These are phyloP conservation scores for Pyronema omphalodes DNA, from an alignment of 495 filamentous ascomycete species.

Conservation along the genomic window DNA sequence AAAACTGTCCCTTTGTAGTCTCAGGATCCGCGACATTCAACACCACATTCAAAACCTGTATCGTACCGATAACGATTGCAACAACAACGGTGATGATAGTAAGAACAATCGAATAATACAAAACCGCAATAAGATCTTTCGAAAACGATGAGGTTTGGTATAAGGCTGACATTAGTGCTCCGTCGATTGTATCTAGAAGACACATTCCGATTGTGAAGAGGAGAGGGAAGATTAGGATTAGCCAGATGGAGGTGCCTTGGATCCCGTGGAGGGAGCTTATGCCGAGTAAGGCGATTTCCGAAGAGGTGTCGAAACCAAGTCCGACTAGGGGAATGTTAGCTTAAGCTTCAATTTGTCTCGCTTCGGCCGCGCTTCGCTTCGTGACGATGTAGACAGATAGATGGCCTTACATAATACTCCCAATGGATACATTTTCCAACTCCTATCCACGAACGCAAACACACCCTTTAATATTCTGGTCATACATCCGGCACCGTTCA, in stretches of 20 bases:
- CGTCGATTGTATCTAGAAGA: constrained; percentile 73
- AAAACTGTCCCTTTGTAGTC: constrained; percentile 44
- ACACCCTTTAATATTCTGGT: constrained; percentile 51
- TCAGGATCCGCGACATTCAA: constrained; percentile 49
- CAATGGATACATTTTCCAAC: constrained; percentile 96
- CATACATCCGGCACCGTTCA: constrained; percentile 62
- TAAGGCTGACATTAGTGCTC: constrained; percentile 84
- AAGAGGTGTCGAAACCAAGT: constrained; percentile 88
- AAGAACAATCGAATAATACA: constrained; percentile 88
- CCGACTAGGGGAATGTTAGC: constrained; percentile 34
- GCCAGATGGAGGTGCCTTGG: constrained; percentile 75
- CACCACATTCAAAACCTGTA: constrained; percentile 65
- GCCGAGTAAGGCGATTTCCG: constrained; percentile 79
- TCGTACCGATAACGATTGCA: constrained; percentile 63
- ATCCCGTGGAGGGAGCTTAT: constrained; percentile 74
- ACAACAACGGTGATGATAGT: constrained; percentile 77
- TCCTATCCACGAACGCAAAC: constrained; percentile 70
- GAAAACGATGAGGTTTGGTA: constrained; percentile 64
- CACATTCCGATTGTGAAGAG: constrained; percentile 93
- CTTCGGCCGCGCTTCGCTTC: not conserved
- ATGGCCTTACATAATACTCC: constrained; percentile 44
- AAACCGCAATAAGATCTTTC: constrained; percentile 61
- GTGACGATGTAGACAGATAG: not conserved
- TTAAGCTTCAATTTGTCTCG: not conserved
- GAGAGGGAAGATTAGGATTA: constrained; percentile 81